Conservation (phyloP, 192 early-diverging fungal species). For the Coemansia sp. region DNA sequence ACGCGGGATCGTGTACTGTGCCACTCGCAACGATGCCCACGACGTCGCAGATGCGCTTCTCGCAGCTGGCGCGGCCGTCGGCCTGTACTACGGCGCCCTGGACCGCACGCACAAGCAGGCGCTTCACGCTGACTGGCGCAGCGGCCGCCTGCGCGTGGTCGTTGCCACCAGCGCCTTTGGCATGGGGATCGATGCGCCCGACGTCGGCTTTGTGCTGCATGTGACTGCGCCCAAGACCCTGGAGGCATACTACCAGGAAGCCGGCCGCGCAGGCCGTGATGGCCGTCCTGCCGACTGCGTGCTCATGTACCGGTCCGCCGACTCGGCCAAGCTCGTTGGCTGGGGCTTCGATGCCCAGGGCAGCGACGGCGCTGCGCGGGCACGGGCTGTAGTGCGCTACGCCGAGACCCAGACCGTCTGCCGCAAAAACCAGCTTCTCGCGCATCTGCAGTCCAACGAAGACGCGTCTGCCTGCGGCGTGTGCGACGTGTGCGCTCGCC, state of each 20-base stretch:
- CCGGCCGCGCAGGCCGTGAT: slow-evolving; percentile 71
- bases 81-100: slow-evolving; percentile 66
- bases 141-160: slow-evolving; percentile 39
- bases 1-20: slow-evolving; percentile 70
- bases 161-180: slow-evolving; percentile 56
- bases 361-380: slow-evolving; percentile 57
- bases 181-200: slow-evolving; percentile 54
- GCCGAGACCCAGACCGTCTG: slow-evolving; percentile 62
- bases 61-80: slow-evolving; percentile 47
- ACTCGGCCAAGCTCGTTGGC: slow-evolving; percentile 60
- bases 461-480: slow-evolving; percentile 28
- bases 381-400: slow-evolving; percentile 61
- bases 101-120: slow-evolving; percentile 41
- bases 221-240: slow-evolving; percentile 50
- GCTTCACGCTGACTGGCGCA: slow-evolving; percentile 48
- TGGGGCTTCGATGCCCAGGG: slow-evolving; percentile 58
- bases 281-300: slow-evolving; percentile 66
- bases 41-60: slow-evolving; percentile 53
- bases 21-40: slow-evolving; percentile 63
- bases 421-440: slow-evolving; percentile 58
- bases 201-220: slow-evolving; percentile 56
- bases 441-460: slow-evolving; percentile 7
- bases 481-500: slow-evolving; percentile 11
- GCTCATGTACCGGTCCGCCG: slow-evolving; percentile 62
- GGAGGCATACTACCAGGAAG: slow-evolving; percentile 72